A percentile compares a stretch with the other conserved stretches of the same genome.
Conservation (phyloP, 495 filamentous ascomycete species). For the Xylaria bambusicola region DNA sequence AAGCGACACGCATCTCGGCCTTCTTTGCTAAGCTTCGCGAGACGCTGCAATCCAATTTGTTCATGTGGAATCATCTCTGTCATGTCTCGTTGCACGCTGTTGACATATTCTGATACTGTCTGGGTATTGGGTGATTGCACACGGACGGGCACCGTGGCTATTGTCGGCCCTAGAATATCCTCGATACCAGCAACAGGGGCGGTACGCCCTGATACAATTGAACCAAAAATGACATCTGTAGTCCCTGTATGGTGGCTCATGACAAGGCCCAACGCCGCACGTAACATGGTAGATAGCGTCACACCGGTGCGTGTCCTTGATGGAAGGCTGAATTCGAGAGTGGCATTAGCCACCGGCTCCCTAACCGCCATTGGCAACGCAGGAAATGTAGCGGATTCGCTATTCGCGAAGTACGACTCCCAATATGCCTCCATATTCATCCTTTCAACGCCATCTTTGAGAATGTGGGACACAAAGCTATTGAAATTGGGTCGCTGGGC, state of each 20-base stretch:
- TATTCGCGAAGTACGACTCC: neutral
- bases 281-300: conserved; percentile 28
- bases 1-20: conserved; percentile 56
- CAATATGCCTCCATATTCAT: neutral
- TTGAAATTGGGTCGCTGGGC: neutral
- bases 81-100: conserved; percentile 46
- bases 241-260: conserved; percentile 19
- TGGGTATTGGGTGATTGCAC: conserved; percentile 18
- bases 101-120: conserved; percentile 33
- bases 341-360: neutral
- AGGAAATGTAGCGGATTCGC: neutral
- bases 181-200: conserved; percentile 43
- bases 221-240: conserved; percentile 48
- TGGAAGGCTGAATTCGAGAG: neutral
- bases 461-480: neutral
- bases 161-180: conserved; percentile 48
- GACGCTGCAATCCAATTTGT: conserved; percentile 60
- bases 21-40: conserved; percentile 52
- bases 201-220: conserved; percentile 48
- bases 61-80: conserved; percentile 52
- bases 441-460: neutral
- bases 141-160: conserved; percentile 56
- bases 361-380: neutral
- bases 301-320: neutral
- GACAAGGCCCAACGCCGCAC: conserved; percentile 30